Evolutionary conservation across 2,329 filamentous ascomycete genomes (phyloP), one percentile per base, ranked within the genome.

Genomic region (Phyllosticta citrichinensis): DNA sequence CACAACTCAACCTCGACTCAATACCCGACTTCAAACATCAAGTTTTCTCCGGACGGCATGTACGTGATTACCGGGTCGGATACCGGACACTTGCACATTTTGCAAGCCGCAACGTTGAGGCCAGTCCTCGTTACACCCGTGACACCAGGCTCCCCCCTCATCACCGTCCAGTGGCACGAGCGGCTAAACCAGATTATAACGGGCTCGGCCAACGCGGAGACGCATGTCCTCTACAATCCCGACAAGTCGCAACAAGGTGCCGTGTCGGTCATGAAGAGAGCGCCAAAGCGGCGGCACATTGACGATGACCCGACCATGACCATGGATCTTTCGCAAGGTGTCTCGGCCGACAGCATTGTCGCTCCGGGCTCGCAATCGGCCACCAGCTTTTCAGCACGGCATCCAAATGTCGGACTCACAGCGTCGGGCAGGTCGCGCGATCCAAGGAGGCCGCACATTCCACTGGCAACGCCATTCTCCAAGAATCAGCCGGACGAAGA

Each of bases 161-260:
- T 97, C 64, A 86, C 87, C 2, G 90, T 96, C 25, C 80, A 89
- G 64, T 99, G 94, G 94, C 93, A 99, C 69, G 82, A 88, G 20
- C 96, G 91, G 74, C 85, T 99, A 70, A 97, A 99, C 72, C 94
- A 99, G 71, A 96, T 99, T 68, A 75, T 97, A 65, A 96, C 93
- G 9, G 93, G 92, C 62, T 97, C 93, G 54, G 91, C 91, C 58
- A 96, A 97, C 69, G 86, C 87, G 61, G 89, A 95, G 74, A 91
- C 89, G 0, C 93, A 92, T 69, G 83, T 97, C 52, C 86, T 99
- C 55, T 99, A 94, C 77, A 93, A 89, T 69, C 94, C 94, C 1
- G 83, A 80, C n/a, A 86, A 85, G 66, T 99, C 94, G 22, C 55
- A 61, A 5, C 56, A 55, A 11, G 94, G 94, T 62, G 94, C 92